Base-by-base conservation (phyloP, 2,329 filamentous ascomycete genomes). In the Exophiala mesophila region DNA sequence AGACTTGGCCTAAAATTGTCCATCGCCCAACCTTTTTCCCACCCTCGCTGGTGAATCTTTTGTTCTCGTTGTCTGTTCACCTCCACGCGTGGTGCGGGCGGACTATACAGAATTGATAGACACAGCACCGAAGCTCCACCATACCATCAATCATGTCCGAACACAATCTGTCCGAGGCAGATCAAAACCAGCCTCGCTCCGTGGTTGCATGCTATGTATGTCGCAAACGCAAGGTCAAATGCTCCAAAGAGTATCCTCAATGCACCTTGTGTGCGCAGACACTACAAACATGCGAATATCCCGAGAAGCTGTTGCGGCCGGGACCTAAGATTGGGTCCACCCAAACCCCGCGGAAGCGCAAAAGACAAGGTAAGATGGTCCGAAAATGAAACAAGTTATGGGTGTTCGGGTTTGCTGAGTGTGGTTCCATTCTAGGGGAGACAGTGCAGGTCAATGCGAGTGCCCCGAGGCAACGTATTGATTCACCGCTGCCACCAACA, bases 251-350 rank as follows among this genome's bases (percentile, higher is more conserved):
- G 16, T 16, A 26, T 18, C 34, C 41, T 8, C 3, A 19, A 6
- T 44, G 41, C 20, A 18, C 21, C 20, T 30, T 19, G 4, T 44
- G 33, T 36, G 9, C 15, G n/a, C 16, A 32, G 5, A 31, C 13
- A 19, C 13, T 15, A n/a, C 41, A 44, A 18, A 12, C 23, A 19
- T 48, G 45, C 41, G 24, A n/a, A 7, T 48, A 48, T 29, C 45
- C 45, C 4, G 7, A 28, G 8, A 21, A 35, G 17, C 32, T 41
- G 6, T 30, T 23, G 12, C 32, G 37, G 13, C 45, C 45, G 4
- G 45, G 45, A 9, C 45, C 45, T 19, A 48, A 48, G 19, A 18
- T 44, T 18, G 60, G 60, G 53, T 39, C 36, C 9, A 29, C 36
- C 19, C 32, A 49, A 28, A 19, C 24, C 13, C 15, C 35, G 9